A percentile compares a stretch with the other conserved stretches of the same genome.
Conservation (phyloP, 2,329 filamentous ascomycete genomes). For the Ophiocordyceps camponoti-rufipedis region DNA sequence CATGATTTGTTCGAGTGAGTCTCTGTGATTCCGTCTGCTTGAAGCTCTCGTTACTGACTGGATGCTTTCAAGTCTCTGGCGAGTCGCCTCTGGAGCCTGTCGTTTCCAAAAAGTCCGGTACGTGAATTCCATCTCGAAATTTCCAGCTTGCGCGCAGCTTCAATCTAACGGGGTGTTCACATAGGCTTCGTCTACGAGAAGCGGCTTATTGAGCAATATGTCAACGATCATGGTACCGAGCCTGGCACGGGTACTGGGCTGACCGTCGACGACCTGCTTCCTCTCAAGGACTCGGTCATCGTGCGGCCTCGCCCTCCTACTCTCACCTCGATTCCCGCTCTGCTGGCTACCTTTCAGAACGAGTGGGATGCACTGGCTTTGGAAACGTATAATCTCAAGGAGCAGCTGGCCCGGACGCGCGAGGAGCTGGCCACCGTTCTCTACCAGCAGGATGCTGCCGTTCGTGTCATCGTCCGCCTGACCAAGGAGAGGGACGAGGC, state of each 20-base stretch:
- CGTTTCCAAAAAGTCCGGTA: conserved; percentile 85
- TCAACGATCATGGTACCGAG: conserved; percentile 82
- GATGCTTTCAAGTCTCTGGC: conserved; percentile 55
- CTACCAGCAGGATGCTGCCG: conserved; percentile 95
- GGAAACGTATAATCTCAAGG: conserved; percentile 78
- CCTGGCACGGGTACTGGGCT: conserved; percentile 79
- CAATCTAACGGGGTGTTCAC: background rate
- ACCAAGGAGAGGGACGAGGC: conserved; percentile 89
- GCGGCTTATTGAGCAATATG: conserved; percentile 85
- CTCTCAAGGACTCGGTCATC: conserved; percentile 65
- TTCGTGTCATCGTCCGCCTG: conserved; percentile 79
- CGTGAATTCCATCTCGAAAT: conserved; percentile 12
- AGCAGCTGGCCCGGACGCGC: conserved; percentile 74
- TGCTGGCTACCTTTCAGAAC: conserved; percentile 89
- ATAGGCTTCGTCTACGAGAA: conserved; percentile 83
- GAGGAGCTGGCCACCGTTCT: conserved; percentile 87
- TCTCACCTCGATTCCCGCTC: conserved; percentile 86
- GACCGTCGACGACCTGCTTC: conserved; percentile 66
- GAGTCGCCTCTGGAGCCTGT: conserved; percentile 91
- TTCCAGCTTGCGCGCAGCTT: background rate
- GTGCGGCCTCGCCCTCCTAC: conserved; percentile 82
- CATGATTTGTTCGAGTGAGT: conserved; percentile 31
- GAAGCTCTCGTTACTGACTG: conserved; percentile 3
- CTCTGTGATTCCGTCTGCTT: too few species aligned
- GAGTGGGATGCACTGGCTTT: conserved; percentile 93